Evolutionary conservation across 441 rosid genomes (phyloP).

Genomic region (Gossypium lobatum): DNA sequence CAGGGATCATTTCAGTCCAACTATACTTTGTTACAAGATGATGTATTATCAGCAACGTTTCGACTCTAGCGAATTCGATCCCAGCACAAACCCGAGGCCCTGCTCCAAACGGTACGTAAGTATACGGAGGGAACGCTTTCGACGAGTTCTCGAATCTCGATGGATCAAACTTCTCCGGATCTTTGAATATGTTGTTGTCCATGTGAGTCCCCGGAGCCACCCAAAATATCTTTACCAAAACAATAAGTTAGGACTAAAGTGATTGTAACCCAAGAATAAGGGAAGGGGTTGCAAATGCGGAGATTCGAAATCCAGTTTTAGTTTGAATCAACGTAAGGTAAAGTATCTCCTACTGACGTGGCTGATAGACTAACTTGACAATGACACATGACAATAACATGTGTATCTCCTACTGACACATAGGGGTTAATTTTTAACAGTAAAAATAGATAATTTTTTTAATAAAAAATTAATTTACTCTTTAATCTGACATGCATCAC

Average conservation of each 20-base stretch:
- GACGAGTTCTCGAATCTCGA: conserved; percentile 18
- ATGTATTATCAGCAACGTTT: conserved; percentile 23
- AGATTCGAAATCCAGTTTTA: neutral
- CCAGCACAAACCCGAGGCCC: conserved; percentile 29
- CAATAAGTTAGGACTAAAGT: neutral
- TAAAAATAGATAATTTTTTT: too few species aligned
- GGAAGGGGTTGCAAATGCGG: neutral
- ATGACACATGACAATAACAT: too few species aligned
- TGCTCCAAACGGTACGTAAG: conserved; percentile 28
- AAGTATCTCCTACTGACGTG: too few species aligned
- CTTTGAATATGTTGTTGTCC: conserved; percentile 24
- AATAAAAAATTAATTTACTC: too few species aligned
- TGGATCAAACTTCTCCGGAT: conserved; percentile 26
- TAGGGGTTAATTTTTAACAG: too few species aligned
- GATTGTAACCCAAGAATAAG: neutral
- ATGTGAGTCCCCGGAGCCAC: conserved; percentile 21
- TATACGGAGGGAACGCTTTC: conserved; percentile 23
- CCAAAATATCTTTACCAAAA: conserved; percentile 18
- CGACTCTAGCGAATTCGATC: conserved; percentile 24
- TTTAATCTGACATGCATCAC: too few species aligned
- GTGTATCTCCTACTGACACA: too few species aligned
- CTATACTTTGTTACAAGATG: conserved; percentile 24
- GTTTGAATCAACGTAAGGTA: neutral
- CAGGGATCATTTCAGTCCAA: conserved; percentile 21
- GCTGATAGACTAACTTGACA: too few species aligned